Base-by-base conservation (phyloP, 306 rosid species). In the Lathyrus oleraceus region DNA sequence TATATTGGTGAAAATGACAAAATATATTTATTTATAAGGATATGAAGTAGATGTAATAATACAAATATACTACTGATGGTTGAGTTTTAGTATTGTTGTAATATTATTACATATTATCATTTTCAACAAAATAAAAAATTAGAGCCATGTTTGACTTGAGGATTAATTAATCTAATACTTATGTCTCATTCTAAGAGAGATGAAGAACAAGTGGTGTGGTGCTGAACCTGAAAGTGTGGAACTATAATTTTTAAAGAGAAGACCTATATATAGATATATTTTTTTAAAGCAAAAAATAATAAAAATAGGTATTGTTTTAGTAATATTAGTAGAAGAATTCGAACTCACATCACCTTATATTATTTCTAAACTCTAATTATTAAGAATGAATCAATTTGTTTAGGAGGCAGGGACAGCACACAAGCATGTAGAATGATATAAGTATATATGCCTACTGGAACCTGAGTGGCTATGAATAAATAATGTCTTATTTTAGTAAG, bases 341-440 rank as follows among this genome's bases (percentile, higher is more conserved):
- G 10, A 51, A 4, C 7, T 19, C 5, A 51, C 57, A 51, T 19
- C 27, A 19, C 28, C 57, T 49, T 51, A 51, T 51, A 19, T 49
- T 51, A 19, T 49, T 17, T 17, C 2, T 17, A 17, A 8, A 49
- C 27, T 6, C 12, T 49, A 49, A 8, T 6, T 3, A 16, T 49
- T 49, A 4, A 48, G 27, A 17, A 9, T 17, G 9, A 19, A 49
- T 49, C 10, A 17, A 49, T 17, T 17, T 49, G 5, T 51, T 51
- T 51, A 51, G 4, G 14, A 51, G 57, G 57, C 57, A 51, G 27
- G 14, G 57, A 51, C 57, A 51, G 57, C 57, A 51, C 57, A 51
- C 14, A 51, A 51, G 57, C 5, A 51, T 51, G 57, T 51, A 51
- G 6, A 19, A 19, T 19, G 57, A 51, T 8, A 1, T 9, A 51